Percentiles rank a stretch among this genome's conserved stretches.
These are phyloP conservation scores for Pleomassaria siparia DNA, from an alignment of 2,329 filamentous ascomycete species.

Conservation along the genomic window DNA sequence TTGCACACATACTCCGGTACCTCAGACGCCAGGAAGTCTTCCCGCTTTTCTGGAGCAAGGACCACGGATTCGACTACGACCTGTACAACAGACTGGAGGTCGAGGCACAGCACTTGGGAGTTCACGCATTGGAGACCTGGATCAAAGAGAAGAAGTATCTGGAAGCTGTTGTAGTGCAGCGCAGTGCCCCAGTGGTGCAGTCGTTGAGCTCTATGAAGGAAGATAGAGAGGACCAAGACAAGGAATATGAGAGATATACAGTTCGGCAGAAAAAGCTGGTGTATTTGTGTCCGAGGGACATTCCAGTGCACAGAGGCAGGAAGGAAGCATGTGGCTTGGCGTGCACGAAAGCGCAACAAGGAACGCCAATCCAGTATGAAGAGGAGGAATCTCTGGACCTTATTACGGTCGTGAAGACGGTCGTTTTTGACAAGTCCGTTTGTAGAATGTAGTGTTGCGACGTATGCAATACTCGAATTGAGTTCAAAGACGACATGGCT, in stretches of 20 bases:
- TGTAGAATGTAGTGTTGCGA: background rate
- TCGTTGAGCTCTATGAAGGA: background rate
- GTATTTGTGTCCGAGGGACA: constrained; percentile 19
- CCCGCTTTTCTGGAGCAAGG: constrained; percentile 34
- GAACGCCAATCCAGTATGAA: constrained; percentile 8
- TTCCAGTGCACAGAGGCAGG: constrained; percentile 12
- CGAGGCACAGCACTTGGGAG: constrained; percentile 35
- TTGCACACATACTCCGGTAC: constrained; percentile 37
- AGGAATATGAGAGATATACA: constrained; percentile 2
- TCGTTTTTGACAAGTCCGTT: background rate
- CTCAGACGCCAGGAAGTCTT: constrained; percentile 29
- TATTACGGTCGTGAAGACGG: constrained; percentile 11
- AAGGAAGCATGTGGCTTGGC: constrained; percentile 8
- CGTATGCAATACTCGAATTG: too few species aligned
- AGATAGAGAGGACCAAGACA: background rate
- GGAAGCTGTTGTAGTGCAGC: constrained; percentile 17
- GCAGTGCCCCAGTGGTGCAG: background rate
- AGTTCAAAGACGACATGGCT: too few species aligned
- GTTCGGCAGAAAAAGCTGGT: constrained; percentile 1
- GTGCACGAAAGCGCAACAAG: constrained; percentile 4
- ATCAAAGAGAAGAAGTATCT: constrained; percentile 21
- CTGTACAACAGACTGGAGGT: constrained; percentile 29
- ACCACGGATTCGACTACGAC: constrained; percentile 28
- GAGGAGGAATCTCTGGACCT: constrained; percentile 10
- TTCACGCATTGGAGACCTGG: constrained; percentile 31